Conservation (phyloP, 1,139 yeast genomes). For the Arxiozyma bovina region DNA sequence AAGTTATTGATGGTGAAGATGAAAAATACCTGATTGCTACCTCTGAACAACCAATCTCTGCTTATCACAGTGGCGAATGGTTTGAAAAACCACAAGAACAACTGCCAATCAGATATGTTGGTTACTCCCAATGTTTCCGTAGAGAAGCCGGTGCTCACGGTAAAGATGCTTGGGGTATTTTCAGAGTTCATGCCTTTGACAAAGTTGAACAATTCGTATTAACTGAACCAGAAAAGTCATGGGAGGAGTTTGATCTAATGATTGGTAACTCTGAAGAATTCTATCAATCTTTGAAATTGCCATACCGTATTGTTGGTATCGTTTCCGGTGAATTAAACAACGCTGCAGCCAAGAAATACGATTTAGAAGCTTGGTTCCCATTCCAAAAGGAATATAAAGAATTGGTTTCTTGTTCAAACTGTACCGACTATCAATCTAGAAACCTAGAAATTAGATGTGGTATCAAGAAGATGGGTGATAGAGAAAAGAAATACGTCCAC, state of each 20-base stretch:
- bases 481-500: slow-evolving; percentile 96
- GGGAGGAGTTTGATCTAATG: slow-evolving; percentile 97
- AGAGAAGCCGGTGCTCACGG: slow-evolving; percentile 99
- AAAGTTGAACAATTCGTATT: slow-evolving; percentile 93
- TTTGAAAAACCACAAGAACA: slow-evolving; percentile 96
- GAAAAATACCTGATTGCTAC: slow-evolving; percentile 98
- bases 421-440: slow-evolving; percentile 98
- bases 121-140: slow-evolving; percentile 96
- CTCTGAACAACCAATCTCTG: slow-evolving; percentile 98
- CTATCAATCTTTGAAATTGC: slow-evolving; percentile 83
- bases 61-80: slow-evolving; percentile 97
- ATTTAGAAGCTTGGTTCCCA: slow-evolving; percentile 99
- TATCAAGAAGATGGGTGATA: slow-evolving; percentile 88
- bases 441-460: slow-evolving; percentile 98
- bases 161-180: slow-evolving; percentile 99
- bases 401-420: slow-evolving; percentile 95
- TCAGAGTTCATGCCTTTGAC: slow-evolving; percentile 97
- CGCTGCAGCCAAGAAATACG: slow-evolving; percentile 98
- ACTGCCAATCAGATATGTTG: slow-evolving; percentile 92
- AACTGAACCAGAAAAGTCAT: slow-evolving; percentile 96
- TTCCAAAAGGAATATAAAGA: slow-evolving; percentile 98
- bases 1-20: slow-evolving; percentile 93
- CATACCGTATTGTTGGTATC: slow-evolving; percentile 95
- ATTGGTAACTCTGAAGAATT: slow-evolving; percentile 84
- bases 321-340: slow-evolving; percentile 98